These are phyloP conservation scores for Capronia americana DNA, from an alignment of 2,329 filamentous ascomycete genomes.

Conservation along the genomic window DNA sequence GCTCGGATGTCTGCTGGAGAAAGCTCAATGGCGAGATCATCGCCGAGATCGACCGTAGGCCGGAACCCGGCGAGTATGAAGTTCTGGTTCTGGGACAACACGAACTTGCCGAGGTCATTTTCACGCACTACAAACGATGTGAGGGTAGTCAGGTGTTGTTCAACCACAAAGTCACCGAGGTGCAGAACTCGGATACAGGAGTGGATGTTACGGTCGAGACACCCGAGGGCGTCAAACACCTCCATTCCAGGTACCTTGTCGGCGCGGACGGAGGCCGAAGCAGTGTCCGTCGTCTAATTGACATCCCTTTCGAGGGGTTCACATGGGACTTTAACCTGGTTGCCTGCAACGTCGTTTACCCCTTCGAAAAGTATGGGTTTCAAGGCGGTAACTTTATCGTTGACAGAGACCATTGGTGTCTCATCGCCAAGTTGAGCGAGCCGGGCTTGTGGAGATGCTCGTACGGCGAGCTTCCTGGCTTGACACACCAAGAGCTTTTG, in stretches of 20 bases:
- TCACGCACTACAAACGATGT: conserved; percentile 14
- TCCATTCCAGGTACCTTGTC: conserved; percentile 57
- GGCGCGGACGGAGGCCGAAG: conserved; percentile 54
- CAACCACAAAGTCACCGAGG: conserved; percentile 14
- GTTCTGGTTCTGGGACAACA: conserved; percentile 23
- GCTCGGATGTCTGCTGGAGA: conserved; percentile 8
- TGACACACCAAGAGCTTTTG: conserved; percentile 41
- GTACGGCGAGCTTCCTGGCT: conserved; percentile 46
- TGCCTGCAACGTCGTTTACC: conserved; percentile 38
- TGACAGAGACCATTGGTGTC: conserved; percentile 62
- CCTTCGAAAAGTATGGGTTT: conserved; percentile 46
- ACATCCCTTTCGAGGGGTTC: conserved; percentile 43
- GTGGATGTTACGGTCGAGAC: conserved; percentile 10
- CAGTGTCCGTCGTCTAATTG: conserved; percentile 43
- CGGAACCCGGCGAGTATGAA: conserved; percentile 13
- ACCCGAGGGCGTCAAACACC: conserved; percentile 8
- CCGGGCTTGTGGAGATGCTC: conserved; percentile 50
- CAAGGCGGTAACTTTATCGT: conserved; percentile 58
- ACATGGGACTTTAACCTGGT: conserved; percentile 43
- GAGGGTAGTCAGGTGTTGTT: conserved; percentile 17
- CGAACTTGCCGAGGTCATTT: conserved; percentile 19
- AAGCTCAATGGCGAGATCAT: not conserved
- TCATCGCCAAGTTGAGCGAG: conserved; percentile 43
- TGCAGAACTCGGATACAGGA: conserved; percentile 9
- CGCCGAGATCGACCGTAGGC: conserved; percentile 10